Evolutionary conservation across 2,329 filamentous ascomycete genomes (phyloP), one percentile per base, ranked within the genome.

Genomic region (Fusarium acutatum): DNA sequence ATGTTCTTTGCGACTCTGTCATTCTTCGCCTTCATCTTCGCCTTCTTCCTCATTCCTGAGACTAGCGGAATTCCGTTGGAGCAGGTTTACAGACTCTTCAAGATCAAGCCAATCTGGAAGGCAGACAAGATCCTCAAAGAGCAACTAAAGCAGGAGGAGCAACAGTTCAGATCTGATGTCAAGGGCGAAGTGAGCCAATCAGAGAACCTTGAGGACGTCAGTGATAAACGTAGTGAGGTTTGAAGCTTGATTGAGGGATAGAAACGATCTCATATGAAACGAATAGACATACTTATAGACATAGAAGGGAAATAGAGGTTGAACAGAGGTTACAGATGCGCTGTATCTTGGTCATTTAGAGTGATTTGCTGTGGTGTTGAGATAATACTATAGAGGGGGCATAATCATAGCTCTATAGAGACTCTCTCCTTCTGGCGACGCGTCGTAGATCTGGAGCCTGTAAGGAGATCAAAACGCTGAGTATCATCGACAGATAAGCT

Each of bases 1-100:
- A 87, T 88, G 78, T 88, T 89, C 80, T 89, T 89, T 68, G 87
- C 85, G 2, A 74, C 83, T 0, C 76, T 88, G n/a, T 87, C 86
- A 71, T 80, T 88, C 47, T 75, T 82, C 15, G 83, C 84, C 17
- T 82, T 85, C 41, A 76, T 86, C 59, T 88, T 86, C 67, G 85
- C 86, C 26, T 88, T 82, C 73, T 87, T 87, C 79, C 80, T 87
- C 41, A 80, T 88, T 15, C 87, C 87, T 0, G 86, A 88, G 74
- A 88, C 87, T 0, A 88, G 87, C 72, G 85, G 86, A 60, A 81
- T 88, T 44, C 86, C 86, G 6, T 79, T 88, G 9, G 87, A 89
- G 71, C 83, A 83, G 38, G 84, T 88, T 70, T 86, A 88, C 71
- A 80, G 20, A 78, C 56, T 88, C 12, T 88, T 88, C 71, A 82